Percentiles rank a stretch among this genome's conserved stretches.
phyloP scores from a whole-genome alignment of 192 early-diverging fungal genomes.

The Radiomyces spectabilis region DNA sequence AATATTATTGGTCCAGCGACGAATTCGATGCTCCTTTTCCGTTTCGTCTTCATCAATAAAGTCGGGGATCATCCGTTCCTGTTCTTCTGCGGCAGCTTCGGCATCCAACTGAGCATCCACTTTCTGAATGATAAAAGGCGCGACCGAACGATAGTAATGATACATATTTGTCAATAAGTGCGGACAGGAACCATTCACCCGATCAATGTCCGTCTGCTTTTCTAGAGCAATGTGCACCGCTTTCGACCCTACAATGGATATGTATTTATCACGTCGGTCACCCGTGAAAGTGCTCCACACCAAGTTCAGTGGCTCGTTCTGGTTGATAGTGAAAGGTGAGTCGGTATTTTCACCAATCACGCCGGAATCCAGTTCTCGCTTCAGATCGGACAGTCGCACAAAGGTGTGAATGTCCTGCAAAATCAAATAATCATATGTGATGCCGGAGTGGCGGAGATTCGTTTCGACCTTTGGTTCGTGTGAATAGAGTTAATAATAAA shows the following conservation, averaged over 20 bases:
- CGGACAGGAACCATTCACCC: conserved; percentile 2
- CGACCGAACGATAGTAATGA: conserved; percentile 18
- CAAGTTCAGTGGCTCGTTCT: conserved; percentile 16
- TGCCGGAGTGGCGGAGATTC: neutral
- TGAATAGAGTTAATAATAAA: neutral
- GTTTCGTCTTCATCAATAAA: conserved; percentile 15
- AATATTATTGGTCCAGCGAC: conserved; percentile 33
- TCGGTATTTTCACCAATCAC: conserved; percentile 11
- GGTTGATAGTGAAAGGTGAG: conserved; percentile 12
- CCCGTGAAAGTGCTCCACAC: conserved; percentile 28
- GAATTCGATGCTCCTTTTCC: conserved; percentile 6
- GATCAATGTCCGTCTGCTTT: conserved; percentile 5
- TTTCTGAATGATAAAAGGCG: no score
- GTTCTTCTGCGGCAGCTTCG: conserved; percentile 4
- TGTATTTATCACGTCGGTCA: conserved; percentile 7
- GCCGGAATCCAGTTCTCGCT: conserved; percentile 7
- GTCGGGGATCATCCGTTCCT: conserved; percentile 8
- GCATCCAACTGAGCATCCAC: conserved; percentile 6
- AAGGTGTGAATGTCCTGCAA: conserved; percentile 26
- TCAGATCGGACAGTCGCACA: conserved; percentile 20
- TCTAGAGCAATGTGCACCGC: conserved; percentile 21
- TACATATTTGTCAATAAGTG: conserved; percentile 17
- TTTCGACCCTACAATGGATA: conserved; percentile 17
- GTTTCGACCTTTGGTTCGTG: conserved; percentile 13
- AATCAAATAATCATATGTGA: conserved; percentile 39